Base-by-base conservation (phyloP, 2,329 filamentous ascomycete genomes). In the Pseudohalonectria lignicola region DNA sequence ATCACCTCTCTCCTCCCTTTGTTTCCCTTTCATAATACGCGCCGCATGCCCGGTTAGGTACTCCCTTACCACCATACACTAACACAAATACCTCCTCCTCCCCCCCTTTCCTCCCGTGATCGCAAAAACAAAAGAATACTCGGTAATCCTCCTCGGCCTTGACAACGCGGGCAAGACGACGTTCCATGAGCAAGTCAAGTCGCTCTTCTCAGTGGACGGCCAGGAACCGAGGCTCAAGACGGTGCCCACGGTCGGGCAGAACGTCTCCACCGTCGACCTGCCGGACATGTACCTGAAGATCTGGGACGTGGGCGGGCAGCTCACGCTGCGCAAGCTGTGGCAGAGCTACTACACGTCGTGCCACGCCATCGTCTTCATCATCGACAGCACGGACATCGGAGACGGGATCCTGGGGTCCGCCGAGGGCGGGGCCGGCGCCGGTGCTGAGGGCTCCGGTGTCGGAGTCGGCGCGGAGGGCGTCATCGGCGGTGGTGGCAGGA, bases 151-250 rank as follows among this genome's bases (percentile, higher is more conserved):
- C 49, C 84, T 96, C 52, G 92, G 92, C 45, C 84, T 96, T 55
- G 92, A 96, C 69, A 96, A 96, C 58, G 92, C 92, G 43, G 92
- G 92, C 61, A 96, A 96, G 70, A 96, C 92, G 30, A 96, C 92
- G 19, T 88, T 96, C 56, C 87, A 95, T 62, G 86, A 93, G 57
- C 88, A 95, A 61, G 86, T 96, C 61, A 95, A 94, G 64, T 76
- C 86, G 39, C 73, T 93, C 55, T 94, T 86, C 70, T 71, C 79
- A 45, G 70, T 77, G 32, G 67, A 69, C 45, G 64, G 63, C 40
- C 73, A 67, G 38, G 74, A 64, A 58, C 84, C 66, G 53, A 88
- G 71, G 63, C 76, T 67, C 49, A 88, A 92, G 57, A 95, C 90
- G 32, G 90, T 96, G 7, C 92, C 92, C 20, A 98, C 92, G 16